Conservation (phyloP, 257 asterid genomes). For the Ballota nigra region DNA sequence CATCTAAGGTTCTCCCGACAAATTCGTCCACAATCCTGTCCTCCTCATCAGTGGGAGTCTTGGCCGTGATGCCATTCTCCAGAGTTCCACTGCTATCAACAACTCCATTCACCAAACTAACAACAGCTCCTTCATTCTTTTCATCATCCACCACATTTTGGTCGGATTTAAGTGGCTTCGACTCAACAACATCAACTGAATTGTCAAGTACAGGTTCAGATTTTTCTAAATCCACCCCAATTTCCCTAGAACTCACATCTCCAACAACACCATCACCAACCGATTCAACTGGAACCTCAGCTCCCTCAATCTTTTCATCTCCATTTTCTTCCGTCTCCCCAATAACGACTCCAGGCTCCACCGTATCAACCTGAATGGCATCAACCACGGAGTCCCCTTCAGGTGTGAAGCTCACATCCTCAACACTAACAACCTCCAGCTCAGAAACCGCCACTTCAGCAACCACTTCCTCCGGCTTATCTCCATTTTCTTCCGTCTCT, state of each 20-base stretch:
- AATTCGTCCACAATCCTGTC: slow-evolving; percentile 15
- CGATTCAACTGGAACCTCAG: slow-evolving; percentile 22
- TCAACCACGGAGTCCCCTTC: slow-evolving; percentile 53
- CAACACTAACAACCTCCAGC: slow-evolving; percentile 24
- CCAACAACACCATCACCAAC: slow-evolving; percentile 26
- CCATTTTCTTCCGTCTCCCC: slow-evolving; percentile 35
- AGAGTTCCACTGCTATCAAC: slow-evolving; percentile 12
- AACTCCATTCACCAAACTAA: slow-evolving; percentile 31
- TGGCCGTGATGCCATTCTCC: slow-evolving; percentile 35
- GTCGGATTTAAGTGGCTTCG: slow-evolving; percentile 24
- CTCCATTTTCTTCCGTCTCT: slow-evolving; percentile 25
- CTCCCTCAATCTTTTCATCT: slow-evolving; percentile 31
- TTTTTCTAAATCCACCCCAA: slow-evolving; percentile 21
- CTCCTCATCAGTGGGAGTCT: slow-evolving; percentile 22
- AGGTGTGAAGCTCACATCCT: slow-evolving; percentile 22
- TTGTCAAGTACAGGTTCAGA: slow-evolving; percentile 32
- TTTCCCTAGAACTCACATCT: slow-evolving; percentile 18
- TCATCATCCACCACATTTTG: slow-evolving; percentile 28
- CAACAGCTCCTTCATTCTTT: slow-evolving; percentile 23
- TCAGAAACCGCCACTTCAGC: slow-evolving; percentile 14
- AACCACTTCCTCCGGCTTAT: slow-evolving; percentile 9
- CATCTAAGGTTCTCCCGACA: slow-evolving; percentile 18
- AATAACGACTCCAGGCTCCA: slow-evolving; percentile 46
- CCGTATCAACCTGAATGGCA: slow-evolving; percentile 39
- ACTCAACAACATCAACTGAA: slow-evolving; percentile 25